Base-by-base conservation (phyloP, 805 yeast genomes). In the Yamadazyma nakazawae region DNA sequence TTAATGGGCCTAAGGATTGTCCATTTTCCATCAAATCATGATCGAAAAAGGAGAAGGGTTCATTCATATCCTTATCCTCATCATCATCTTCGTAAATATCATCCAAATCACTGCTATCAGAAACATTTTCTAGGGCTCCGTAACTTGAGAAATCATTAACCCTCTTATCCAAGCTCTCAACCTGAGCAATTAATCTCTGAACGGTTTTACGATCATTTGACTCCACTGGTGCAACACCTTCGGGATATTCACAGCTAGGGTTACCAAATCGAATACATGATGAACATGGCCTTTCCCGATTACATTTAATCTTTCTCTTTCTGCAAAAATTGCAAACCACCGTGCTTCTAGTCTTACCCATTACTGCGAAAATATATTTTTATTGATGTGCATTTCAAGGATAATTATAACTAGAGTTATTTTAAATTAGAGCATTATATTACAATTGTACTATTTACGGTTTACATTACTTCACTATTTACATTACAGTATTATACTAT, bases 271-370 rank as follows among this genome's bases (percentile, higher is more conserved):
- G 43, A 18, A 40, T 24, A 34, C 54, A 51, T n/a, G 49, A 45
- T 14, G 47, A 37, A 36, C 54, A 51, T 5, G 54, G 54, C 13
- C 18, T 5, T 12, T 37, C 48, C 34, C 42, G 37, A 37, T 51
- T 43, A 35, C 54, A 51, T 34, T 45, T 51, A 36, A 51, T 40
- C 48, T 51, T 51, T 18, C 49, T 34, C 17, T 28, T 37, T 13
- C 43, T 31, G 30, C 54, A 51, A 28, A 45, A 51, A 9, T 43
- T 46, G 34, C 54, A 51, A 11, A 44, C 51, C 5, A 34, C 26
- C 3, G 49, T 41, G 31, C 34, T 35, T 18, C 47, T 39, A 6
- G 40, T 34, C 19, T 19, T 45, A 18, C 30, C 40, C 48, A 45
- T 45, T 16, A 21, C 10, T 21, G n/a, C 17, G 25, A 24, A 10